Evolutionary conservation across 2,329 filamentous ascomycete genomes (phyloP).

Genomic region (Hymenoscyphus infarciens): DNA sequence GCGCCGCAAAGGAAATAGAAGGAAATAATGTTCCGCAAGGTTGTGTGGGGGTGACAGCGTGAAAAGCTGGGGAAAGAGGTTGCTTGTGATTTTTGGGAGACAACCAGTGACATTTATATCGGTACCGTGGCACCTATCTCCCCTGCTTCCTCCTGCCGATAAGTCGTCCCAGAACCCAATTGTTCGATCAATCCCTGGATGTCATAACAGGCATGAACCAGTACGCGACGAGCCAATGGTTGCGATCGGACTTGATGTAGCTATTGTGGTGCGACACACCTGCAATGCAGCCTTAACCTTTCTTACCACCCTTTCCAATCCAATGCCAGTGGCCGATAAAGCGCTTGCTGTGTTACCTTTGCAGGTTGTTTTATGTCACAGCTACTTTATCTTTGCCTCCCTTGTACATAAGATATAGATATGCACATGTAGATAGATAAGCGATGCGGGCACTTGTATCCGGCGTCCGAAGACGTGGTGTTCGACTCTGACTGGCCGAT

Average conservation of each 20-base stretch:
- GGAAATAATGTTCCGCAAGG: not conserved
- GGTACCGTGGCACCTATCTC: too few relatives aligned
- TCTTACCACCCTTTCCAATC: not conserved
- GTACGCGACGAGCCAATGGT: not conserved
- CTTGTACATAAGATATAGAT: not conserved
- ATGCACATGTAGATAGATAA: conserved; percentile 5
- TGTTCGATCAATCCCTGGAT: not conserved
- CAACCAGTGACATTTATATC: not conserved
- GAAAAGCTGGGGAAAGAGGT: not conserved
- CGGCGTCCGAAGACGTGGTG: not conserved
- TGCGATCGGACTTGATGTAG: not conserved
- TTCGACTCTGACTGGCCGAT: conserved; percentile 2
- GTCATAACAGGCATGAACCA: not conserved
- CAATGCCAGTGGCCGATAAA: conserved; percentile 6
- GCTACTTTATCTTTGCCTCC: not conserved
- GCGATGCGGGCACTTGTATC: not conserved
- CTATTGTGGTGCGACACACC: not conserved
- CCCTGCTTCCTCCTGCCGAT: not conserved
- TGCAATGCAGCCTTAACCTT: not conserved
- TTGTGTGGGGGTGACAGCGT: not conserved
- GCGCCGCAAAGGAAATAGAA: not conserved
- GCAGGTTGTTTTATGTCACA: conserved; percentile 11
- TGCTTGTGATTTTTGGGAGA: conserved; percentile 3
- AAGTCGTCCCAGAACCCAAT: not conserved
- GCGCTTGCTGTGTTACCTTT: conserved; percentile 7